phyloP scores from a whole-genome alignment of 2,329 filamentous ascomycete genomes.

The Neonectria hederae region DNA sequence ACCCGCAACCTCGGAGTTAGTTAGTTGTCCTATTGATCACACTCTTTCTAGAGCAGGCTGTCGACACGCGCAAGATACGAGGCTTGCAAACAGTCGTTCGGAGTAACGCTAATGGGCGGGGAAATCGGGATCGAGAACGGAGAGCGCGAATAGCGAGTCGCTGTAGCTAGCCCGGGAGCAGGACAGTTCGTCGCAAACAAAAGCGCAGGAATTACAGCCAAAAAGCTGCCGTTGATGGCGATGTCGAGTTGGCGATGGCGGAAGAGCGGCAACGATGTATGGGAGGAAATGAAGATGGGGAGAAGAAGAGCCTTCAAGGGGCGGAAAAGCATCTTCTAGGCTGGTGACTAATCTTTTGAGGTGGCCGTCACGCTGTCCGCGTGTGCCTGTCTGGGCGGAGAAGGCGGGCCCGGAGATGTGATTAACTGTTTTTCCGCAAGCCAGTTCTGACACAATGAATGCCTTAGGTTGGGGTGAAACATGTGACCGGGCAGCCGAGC shows the following conservation, averaged over 20 bases:
- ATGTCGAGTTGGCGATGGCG: constrained; percentile 32
- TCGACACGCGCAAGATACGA: constrained; percentile 25
- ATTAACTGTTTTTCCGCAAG: constrained; percentile 27
- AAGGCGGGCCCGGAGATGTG: neutral
- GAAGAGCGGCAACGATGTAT: constrained; percentile 29
- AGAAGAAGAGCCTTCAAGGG: constrained; percentile 36
- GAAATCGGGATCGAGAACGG: constrained; percentile 16
- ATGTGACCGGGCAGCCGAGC: constrained; percentile 5
- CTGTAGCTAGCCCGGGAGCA: neutral
- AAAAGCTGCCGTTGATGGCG: constrained; percentile 20
- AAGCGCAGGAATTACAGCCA: constrained; percentile 3
- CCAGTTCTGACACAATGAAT: neutral
- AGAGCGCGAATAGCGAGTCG: neutral
- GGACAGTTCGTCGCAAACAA: neutral
- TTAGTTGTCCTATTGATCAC: constrained; percentile 36
- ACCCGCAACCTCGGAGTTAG: constrained; percentile 46
- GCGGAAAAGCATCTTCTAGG: constrained; percentile 21
- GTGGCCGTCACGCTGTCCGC: neutral
- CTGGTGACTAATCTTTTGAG: constrained; percentile 31
- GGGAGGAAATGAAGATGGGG: constrained; percentile 20
- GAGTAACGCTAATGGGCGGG: neutral
- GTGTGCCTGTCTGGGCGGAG: neutral
- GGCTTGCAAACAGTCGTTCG: constrained; percentile 16
- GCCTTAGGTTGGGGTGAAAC: neutral
- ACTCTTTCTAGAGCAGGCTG: constrained; percentile 38